Evolutionary conservation across 345 rosid genomes (phyloP).

Genomic region (Syzygium aqueum): DNA sequence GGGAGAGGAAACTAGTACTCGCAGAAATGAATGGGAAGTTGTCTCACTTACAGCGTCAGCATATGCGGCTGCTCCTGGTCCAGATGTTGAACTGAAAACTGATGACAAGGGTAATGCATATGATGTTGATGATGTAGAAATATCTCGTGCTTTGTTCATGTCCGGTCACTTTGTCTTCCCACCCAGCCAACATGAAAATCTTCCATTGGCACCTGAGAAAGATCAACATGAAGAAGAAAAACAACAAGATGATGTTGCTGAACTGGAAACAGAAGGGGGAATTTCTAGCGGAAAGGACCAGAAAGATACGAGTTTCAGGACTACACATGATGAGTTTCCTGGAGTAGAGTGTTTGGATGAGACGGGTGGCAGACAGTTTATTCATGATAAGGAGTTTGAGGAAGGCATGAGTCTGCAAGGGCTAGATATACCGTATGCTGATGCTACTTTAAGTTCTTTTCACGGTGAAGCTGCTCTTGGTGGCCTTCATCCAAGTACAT

Average conservation of each 20-base stretch:
- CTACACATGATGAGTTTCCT: conserved; percentile 44
- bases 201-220: conserved; percentile 39
- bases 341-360: conserved; percentile 37
- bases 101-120: conserved; percentile 19
- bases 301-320: conserved; percentile 28
- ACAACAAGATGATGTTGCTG: conserved; percentile 27
- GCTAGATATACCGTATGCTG: conserved; percentile 23
- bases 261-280: conserved; percentile 25
- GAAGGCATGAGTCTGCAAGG: conserved; percentile 27
- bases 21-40: conserved; percentile 94
- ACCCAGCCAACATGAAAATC: conserved; percentile 78
- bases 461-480: conserved; percentile 35
- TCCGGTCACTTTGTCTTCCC: conserved; percentile 86
- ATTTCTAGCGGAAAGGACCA: conserved; percentile 47
- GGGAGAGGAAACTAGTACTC: conserved; percentile 30
- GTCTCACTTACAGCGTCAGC: conserved; percentile 89
- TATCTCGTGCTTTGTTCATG: conserved; percentile 65
- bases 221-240: conserved; percentile 22
- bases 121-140: conserved; percentile 29
- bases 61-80: conserved; percentile 85
- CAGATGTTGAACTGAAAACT: conserved; percentile 29
- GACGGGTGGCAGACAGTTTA: conserved; percentile 20
- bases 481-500: conserved; percentile 35
- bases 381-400: conserved; percentile 26
- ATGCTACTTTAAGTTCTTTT: conserved; percentile 36